Percentiles rank a stretch among this genome's conserved stretches.
phyloP scores from a whole-genome alignment of 305 asterid genomes.

The Fraxinus albicans region DNA sequence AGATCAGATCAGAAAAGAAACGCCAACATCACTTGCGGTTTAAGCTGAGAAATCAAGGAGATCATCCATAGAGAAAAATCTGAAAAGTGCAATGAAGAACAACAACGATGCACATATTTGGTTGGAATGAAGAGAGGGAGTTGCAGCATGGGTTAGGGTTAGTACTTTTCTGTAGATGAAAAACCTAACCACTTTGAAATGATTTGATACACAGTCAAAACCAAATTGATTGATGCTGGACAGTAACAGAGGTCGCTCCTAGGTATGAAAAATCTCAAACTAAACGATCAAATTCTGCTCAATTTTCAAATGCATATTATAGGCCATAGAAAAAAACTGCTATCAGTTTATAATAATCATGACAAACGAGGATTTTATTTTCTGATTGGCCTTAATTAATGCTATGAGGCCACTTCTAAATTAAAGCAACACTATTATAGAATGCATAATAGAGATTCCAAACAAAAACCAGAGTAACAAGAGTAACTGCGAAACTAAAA shows the following conservation, averaged over 20 bases:
- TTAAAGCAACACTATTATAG: neutral
- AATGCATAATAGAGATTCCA: neutral
- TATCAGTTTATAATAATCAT: neutral
- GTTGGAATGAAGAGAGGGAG: neutral
- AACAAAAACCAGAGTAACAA: neutral
- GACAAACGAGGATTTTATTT: neutral
- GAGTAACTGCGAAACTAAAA: neutral
- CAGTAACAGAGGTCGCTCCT: too few species aligned
- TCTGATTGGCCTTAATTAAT: neutral
- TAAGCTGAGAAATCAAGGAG: too few species aligned
- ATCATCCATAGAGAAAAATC: too few species aligned
- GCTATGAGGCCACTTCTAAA: neutral
- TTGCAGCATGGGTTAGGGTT: neutral
- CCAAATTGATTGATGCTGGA: neutral
- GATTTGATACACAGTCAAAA: neutral
- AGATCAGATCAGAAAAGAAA: neutral
- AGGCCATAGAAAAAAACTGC: neutral
- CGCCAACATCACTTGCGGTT: neutral
- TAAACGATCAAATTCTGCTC: neutral
- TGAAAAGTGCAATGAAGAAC: too few species aligned
- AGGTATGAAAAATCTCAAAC: too few species aligned
- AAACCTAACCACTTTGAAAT: neutral
- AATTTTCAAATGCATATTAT: neutral
- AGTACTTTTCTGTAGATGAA: neutral
- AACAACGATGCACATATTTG: too few species aligned